Evolutionary conservation across 495 filamentous ascomycete species (phyloP), one percentile per base, ranked within the genome.

Genomic region (Cetradonia linearis): DNA sequence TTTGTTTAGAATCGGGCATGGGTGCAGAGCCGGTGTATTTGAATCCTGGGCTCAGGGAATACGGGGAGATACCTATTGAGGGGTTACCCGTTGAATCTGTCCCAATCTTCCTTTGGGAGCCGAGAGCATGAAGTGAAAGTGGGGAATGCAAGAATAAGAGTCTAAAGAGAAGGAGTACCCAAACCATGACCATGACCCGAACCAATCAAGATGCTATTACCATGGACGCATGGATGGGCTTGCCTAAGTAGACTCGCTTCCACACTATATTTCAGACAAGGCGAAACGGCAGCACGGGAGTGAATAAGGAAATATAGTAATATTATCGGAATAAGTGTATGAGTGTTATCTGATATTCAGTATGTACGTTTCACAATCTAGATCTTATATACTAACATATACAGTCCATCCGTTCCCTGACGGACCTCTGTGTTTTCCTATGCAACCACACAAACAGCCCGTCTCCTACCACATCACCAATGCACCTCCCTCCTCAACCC

Each of bases 401-500:
- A 54, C 31, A 34, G 20, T 20, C 2, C 14, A 10, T 10, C 31
- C n/a, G 20, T 11, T 14, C 16, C 14, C 4, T 31, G 3, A 30
- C 27, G 5, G 27, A 2, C 27, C 28, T 53, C 31, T 53, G 10
- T 1, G 20, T 53, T 14, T 16, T 6, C 28, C 30, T n/a, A 5
- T 16, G n/a, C 23, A n/a, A 27, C 25, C 25, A 27, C 25, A 47
- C 28, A 33, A 25, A 20, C 16, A 42, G 55, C 55, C 30, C 30
- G 30, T 30, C 28, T 37, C 55, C 5, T 38, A 31, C 23, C 30
- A 16, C 13, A 18, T 49, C 55, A 37, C 30, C 49, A 61, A 34
- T 38, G 37, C 38, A 18, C 59, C 42, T 38, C 60, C 23, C 40
- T 50, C 11, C 42, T 63, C 5, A 63, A 2, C 27, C 48, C 56